These are phyloP conservation scores for Pleurotus platypus DNA, from an alignment of 768 basidiomycete genomes.

Conservation along the genomic window DNA sequence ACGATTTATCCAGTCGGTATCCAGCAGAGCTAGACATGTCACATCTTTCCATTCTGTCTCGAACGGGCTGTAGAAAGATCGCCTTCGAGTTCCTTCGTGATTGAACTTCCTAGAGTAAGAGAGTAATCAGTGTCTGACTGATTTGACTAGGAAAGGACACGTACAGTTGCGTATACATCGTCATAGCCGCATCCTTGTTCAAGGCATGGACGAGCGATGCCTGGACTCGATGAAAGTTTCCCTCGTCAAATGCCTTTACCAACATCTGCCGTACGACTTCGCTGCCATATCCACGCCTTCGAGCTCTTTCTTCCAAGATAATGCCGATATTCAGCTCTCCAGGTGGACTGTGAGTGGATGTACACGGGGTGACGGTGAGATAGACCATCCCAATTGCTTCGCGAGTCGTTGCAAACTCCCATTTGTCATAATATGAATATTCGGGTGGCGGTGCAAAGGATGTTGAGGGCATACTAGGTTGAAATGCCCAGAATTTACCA, in stretches of 20 bases:
- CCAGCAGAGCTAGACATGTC: conserved; percentile 57
- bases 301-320: conserved; percentile 33
- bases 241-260: conserved; percentile 41
- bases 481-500: too few relatives aligned
- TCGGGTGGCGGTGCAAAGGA: too few relatives aligned
- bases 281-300: conserved; percentile 39
- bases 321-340: conserved; percentile 59
- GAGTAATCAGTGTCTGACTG: neutral
- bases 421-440: too few relatives aligned
- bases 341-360: conserved; percentile 13
- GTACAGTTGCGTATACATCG: conserved; percentile 44
- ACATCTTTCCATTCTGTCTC: conserved; percentile 53
- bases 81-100: conserved; percentile 61
- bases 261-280: conserved; percentile 43
- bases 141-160: conserved; percentile 9
- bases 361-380: conserved; percentile 29
- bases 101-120: conserved; percentile 43
- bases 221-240: conserved; percentile 48
- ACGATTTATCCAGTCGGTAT: conserved; percentile 54
- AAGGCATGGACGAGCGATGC: conserved; percentile 44
- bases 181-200: conserved; percentile 37
- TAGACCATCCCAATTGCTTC: conserved; percentile 40
- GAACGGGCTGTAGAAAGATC: conserved; percentile 44
- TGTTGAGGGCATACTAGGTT: too few relatives aligned
- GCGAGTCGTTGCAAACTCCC: too few relatives aligned